Evolutionary conservation across 2,329 filamentous ascomycete species (phyloP).

Genomic region (Trichoderma arundinaceum): DNA sequence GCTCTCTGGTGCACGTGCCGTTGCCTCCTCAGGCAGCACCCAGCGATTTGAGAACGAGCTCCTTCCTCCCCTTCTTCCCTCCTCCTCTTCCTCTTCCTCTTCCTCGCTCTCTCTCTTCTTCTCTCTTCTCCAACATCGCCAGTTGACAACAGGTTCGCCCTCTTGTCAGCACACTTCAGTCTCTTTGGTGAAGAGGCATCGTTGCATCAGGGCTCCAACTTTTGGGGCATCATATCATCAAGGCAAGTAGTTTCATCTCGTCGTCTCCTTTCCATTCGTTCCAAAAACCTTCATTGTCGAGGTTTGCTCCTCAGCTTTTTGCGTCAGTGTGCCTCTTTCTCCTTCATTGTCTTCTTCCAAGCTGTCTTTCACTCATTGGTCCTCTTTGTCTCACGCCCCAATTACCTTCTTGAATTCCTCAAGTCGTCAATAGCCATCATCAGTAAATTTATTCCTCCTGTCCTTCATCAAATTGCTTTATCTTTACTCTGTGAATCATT

Average conservation of each 20-base stretch:
- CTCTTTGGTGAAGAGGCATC: background rate
- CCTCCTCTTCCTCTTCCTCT: slow-evolving; percentile 24
- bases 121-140: background rate
- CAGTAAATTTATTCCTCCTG: background rate
- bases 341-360: background rate
- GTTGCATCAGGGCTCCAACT: background rate
- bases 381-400: background rate
- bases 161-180: background rate
- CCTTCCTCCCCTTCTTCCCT: slow-evolving; percentile 12
- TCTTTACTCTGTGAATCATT: background rate
- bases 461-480: slow-evolving; percentile 20
- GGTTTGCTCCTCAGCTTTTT: background rate
- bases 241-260: slow-evolving; percentile 1
- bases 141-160: background rate
- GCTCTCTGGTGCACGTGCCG: slow-evolving; percentile 9
- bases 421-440: background rate
- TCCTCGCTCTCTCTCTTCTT: background rate
- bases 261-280: background rate
- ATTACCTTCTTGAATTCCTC: slow-evolving; percentile 1
- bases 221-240: background rate
- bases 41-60: background rate
- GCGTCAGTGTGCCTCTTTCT: background rate
- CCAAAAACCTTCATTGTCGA: background rate
- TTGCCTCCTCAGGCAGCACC: slow-evolving; percentile 51
- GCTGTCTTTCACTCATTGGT: background rate